Conservation (phyloP, 192 early-diverging fungal genomes). For the Coemansia sp. region DNA sequence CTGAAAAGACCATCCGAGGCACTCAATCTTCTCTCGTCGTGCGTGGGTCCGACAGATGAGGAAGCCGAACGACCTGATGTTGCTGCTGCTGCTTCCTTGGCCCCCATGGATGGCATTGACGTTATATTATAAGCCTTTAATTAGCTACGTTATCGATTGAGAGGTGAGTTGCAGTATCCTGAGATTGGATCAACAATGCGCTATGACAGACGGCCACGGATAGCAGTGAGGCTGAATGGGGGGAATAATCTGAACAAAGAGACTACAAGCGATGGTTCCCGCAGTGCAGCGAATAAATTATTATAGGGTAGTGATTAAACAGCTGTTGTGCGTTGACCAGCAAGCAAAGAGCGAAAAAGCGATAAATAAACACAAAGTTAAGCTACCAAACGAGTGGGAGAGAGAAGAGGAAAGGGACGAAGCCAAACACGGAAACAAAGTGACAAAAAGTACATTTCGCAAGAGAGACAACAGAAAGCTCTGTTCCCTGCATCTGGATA, state of each 20-base stretch:
- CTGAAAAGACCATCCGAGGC: constrained; percentile 1
- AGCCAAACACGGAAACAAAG: background rate
- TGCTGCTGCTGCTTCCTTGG: background rate
- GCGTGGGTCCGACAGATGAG: background rate
- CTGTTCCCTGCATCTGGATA: too few relatives aligned
- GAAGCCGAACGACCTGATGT: background rate
- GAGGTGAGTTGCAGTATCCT: background rate
- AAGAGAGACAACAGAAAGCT: too few relatives aligned
- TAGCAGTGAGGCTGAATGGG: background rate
- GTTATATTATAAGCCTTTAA: background rate
- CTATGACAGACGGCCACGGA: background rate
- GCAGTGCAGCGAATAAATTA: background rate
- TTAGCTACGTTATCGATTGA: background rate
- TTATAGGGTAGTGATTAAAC: background rate
- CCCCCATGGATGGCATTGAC: background rate
- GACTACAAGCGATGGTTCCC: background rate
- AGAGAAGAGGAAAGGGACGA: background rate
- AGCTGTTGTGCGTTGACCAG: background rate
- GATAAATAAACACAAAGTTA: background rate
- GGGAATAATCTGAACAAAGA: background rate
- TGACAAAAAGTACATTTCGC: background rate
- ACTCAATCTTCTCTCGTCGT: constrained; percentile 4
- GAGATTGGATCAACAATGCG: background rate
- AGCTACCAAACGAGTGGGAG: background rate
- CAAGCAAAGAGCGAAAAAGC: background rate